These are phyloP conservation scores for Penicillium hordei DNA, from an alignment of 2,329 filamentous ascomycete species.

Conservation along the genomic window DNA sequence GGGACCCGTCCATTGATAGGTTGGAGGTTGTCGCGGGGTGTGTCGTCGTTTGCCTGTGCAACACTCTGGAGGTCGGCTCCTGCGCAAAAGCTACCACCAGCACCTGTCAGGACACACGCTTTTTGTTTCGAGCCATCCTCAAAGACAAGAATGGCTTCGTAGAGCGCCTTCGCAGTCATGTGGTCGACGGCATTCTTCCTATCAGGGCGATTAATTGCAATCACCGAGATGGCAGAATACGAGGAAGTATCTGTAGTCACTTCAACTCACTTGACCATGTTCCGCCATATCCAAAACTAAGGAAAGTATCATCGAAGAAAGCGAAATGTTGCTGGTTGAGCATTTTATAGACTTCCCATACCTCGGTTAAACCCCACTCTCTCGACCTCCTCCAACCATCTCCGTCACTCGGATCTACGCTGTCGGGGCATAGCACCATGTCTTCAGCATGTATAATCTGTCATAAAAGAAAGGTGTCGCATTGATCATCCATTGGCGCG, in stretches of 20 bases:
- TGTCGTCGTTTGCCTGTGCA: constrained; percentile 24
- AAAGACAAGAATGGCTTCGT: constrained; percentile 50
- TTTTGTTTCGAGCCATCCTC: constrained; percentile 54
- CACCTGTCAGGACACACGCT: constrained; percentile 53
- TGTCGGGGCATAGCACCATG: constrained; percentile 18
- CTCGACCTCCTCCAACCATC: constrained; percentile 16
- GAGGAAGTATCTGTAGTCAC: constrained; percentile 13
- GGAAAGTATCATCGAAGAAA: neutral
- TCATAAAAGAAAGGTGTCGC: constrained; percentile 44
- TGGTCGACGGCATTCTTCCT: constrained; percentile 56
- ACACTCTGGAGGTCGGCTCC: constrained; percentile 54
- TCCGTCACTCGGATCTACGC: constrained; percentile 9
- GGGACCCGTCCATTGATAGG: constrained; percentile 46
- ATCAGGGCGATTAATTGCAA: constrained; percentile 54
- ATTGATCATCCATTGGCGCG: constrained; percentile 15
- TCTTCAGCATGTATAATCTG: constrained; percentile 42
- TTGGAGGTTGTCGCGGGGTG: constrained; percentile 24
- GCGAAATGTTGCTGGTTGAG: neutral
- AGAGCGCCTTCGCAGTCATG: constrained; percentile 50
- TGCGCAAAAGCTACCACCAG: constrained; percentile 53
- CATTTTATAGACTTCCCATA: neutral
- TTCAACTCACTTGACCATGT: too few species aligned
- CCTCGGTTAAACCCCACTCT: constrained; percentile 15
- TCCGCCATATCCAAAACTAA: constrained; percentile 4
- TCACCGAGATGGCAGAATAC: constrained; percentile 51